Conservation (phyloP, 306 rosid species). For the Pyrus betulifolia region DNA sequence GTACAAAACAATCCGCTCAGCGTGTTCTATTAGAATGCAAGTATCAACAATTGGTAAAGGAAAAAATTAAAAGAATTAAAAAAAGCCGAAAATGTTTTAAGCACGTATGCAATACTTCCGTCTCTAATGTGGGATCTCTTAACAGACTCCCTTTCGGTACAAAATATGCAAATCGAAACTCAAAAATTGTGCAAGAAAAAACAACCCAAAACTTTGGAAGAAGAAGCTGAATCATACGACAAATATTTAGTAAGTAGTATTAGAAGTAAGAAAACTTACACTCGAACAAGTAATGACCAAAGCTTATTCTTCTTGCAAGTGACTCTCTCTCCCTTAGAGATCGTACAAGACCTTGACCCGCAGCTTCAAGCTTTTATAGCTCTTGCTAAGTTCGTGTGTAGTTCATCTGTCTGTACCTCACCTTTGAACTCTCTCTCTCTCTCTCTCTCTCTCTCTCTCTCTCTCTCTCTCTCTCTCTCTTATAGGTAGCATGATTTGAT, state of each 20-base stretch:
- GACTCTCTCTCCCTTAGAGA: constrained; percentile 9
- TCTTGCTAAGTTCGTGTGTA: not conserved
- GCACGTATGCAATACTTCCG: not conserved
- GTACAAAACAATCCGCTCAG: not conserved
- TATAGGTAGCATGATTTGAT: not conserved
- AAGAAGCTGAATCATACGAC: not conserved
- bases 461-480: too few relatives aligned
- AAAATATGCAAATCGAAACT: not conserved
- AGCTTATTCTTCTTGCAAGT: not conserved
- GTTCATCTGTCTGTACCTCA: constrained; percentile 17
- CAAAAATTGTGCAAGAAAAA: not conserved
- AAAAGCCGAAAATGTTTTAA: too few relatives aligned
- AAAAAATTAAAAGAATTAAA: not conserved
- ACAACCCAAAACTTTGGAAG: not conserved
- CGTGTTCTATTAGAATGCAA: not conserved
- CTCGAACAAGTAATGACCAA: not conserved
- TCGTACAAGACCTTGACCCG: not conserved
- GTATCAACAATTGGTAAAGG: not conserved
- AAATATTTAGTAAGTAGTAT: too few relatives aligned
- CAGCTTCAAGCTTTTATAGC: constrained; percentile 27
- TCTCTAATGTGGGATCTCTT: not conserved
- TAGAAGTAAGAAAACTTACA: not conserved
- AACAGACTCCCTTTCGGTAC: not conserved
- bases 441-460: too few relatives aligned
- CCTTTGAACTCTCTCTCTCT: constrained; percentile 8